These are phyloP conservation scores for Silene latifolia DNA, from an alignment of 148 eudicot species.

Conservation along the genomic window DNA sequence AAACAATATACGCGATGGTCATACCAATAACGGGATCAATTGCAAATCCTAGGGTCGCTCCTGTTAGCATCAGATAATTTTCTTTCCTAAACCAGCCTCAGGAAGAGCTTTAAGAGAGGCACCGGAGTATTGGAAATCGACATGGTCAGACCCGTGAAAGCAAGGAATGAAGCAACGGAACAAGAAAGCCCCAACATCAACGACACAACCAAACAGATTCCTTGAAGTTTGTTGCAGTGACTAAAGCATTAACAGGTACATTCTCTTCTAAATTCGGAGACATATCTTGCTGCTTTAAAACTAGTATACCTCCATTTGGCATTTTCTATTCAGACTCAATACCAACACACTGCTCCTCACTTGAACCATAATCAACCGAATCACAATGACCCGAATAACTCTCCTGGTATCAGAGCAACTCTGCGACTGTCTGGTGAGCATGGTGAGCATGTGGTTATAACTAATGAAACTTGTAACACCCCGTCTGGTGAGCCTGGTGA, in stretches of 20 bases:
- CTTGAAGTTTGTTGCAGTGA: neutral
- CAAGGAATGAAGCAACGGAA: conserved; percentile 22
- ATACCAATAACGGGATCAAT: no score
- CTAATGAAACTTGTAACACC: no score
- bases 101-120: neutral
- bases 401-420: no score
- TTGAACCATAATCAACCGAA: neutral
- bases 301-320: neutral
- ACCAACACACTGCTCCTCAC: neutral
- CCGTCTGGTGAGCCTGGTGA: no score
- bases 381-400: neutral
- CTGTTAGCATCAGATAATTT: neutral
- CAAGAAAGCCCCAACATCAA: conserved; percentile 12
- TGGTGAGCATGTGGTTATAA: no score
- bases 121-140: neutral
- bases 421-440: no score
- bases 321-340: neutral
- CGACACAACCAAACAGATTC: conserved; percentile 23
- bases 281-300: neutral
- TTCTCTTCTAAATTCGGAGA: neutral
- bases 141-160: neutral
- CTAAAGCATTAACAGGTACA: neutral
- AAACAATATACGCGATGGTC: no score
- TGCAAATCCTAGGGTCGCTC: no score
- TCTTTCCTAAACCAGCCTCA: neutral